Evolutionary conservation across 2,329 filamentous ascomycete genomes (phyloP).

Genomic region (Aspergillus sp.): DNA sequence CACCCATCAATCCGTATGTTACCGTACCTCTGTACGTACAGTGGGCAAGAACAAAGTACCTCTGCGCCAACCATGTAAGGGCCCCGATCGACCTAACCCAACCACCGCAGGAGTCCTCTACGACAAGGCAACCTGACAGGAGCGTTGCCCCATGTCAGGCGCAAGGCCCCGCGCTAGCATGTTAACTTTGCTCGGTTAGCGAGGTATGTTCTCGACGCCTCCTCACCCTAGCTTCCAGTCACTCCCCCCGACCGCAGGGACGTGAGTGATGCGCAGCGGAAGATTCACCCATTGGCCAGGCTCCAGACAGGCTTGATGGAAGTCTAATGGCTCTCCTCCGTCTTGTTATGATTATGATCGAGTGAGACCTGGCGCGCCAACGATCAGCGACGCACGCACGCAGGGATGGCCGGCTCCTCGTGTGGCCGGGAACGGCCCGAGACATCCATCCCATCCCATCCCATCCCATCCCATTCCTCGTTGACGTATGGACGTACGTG

Average conservation of each 20-base stretch:
- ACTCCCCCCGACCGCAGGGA: neutral
- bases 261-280: conserved; percentile 5
- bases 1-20: too few species aligned
- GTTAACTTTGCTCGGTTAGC: neutral
- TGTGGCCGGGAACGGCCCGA: conserved; percentile 19
- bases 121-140: conserved; percentile 6
- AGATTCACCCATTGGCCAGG: neutral
- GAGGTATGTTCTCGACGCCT: too few species aligned
- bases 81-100: neutral
- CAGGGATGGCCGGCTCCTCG: neutral
- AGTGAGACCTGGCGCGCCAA: too few species aligned
- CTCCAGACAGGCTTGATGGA: neutral
- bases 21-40: too few species aligned
- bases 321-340: too few species aligned
- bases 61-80: neutral
- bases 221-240: neutral
- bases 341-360: too few species aligned
- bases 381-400: too few species aligned
- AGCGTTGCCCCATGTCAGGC: neutral
- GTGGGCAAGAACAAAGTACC: too few species aligned
- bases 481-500: too few species aligned
- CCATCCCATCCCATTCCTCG: conserved; percentile 1
- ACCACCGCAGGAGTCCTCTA: neutral
- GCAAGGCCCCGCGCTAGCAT: neutral
- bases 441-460: conserved; percentile 13